Conservation (phyloP, 1,284 basidiomycete species). For the Ustilago cynodontis region DNA sequence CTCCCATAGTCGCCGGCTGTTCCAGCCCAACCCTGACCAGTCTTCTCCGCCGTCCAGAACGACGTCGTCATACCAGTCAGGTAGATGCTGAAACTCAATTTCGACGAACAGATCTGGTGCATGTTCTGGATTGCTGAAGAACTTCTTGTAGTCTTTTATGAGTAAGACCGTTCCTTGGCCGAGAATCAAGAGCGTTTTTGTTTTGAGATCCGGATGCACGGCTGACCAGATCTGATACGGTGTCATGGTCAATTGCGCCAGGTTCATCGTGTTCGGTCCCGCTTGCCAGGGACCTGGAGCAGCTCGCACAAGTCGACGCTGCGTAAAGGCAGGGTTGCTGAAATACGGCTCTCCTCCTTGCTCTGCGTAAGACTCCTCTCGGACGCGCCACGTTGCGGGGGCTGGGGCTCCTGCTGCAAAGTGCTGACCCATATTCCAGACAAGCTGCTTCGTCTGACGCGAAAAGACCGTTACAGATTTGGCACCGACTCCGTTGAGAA, state of each 20-base stretch:
- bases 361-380: not conserved
- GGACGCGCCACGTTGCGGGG: constrained; percentile 28
- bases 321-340: constrained; percentile 15
- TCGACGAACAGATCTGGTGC: constrained; percentile 37
- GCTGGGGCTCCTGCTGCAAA: constrained; percentile 36
- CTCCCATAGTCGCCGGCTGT: constrained; percentile 40
- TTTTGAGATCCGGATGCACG: constrained; percentile 57
- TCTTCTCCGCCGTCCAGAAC: constrained; percentile 12
- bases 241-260: constrained; percentile 44
- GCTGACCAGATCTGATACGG: constrained; percentile 56
- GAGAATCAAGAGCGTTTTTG: constrained; percentile 57
- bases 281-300: constrained; percentile 42
- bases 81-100: constrained; percentile 36
- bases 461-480: constrained; percentile 50
- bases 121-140: constrained; percentile 31
- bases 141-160: constrained; percentile 51
- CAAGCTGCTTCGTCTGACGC: constrained; percentile 30
- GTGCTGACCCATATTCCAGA: constrained; percentile 56
- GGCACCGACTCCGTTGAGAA: constrained; percentile 50
- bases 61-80: constrained; percentile 14
- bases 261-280: constrained; percentile 40
- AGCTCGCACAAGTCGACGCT: constrained; percentile 1
- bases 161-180: constrained; percentile 57
- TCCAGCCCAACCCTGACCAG: constrained; percentile 23
- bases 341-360: not conserved